Evolutionary conservation across 805 yeast genomes (phyloP).

Genomic region (Suhomyces tanzawaensis): DNA sequence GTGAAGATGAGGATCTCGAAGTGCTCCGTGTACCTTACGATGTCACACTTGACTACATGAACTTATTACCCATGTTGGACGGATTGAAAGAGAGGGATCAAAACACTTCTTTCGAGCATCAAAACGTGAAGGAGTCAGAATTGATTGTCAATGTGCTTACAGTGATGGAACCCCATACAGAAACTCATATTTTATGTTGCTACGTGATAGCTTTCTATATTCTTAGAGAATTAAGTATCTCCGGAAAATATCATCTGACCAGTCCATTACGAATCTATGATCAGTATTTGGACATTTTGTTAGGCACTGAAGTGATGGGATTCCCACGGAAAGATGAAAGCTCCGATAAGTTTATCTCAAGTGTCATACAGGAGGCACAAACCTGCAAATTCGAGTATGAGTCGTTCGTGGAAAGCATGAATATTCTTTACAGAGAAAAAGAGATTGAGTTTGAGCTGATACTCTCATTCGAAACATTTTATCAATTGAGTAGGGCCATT

Average conservation of each 20-base stretch:
- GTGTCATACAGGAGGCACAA: conserved; percentile 3
- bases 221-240: neutral
- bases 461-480: conserved; percentile 20
- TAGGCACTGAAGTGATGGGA: conserved; percentile 23
- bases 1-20: conserved; percentile 7
- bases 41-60: conserved; percentile 17
- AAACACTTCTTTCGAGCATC: neutral
- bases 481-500: conserved; percentile 44
- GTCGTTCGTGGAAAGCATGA: conserved; percentile 6
- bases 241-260: conserved; percentile 1
- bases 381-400: conserved; percentile 12
- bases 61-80: conserved; percentile 17
- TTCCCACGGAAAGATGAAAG: conserved; percentile 11
- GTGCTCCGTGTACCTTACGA: conserved; percentile 12
- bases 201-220: conserved; percentile 21
- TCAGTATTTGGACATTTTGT: conserved; percentile 31
- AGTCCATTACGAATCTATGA: conserved; percentile 23
- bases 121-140: conserved; percentile 14
- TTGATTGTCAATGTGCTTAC: conserved; percentile 20
- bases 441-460: conserved; percentile 10
- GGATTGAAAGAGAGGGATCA: conserved; percentile 17
- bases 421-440: neutral
- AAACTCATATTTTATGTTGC: conserved; percentile 22
- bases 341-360: conserved; percentile 10
- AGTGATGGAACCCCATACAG: conserved; percentile 23